Conservation (phyloP, 2,329 filamentous ascomycete species). For the Mollisiaceae sp. region DNA sequence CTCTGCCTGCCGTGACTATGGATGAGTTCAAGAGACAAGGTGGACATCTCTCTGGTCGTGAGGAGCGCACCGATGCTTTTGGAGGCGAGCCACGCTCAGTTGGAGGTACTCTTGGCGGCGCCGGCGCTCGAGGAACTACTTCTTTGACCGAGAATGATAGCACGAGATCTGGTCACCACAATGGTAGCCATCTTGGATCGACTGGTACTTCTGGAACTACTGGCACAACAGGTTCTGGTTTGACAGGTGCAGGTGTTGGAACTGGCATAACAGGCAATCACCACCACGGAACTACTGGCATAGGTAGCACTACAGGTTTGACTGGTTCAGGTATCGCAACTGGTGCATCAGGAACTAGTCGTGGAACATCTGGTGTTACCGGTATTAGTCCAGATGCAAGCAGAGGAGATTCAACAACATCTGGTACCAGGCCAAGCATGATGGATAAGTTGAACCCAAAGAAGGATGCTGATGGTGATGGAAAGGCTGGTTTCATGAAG, state of each 20-base stretch:
- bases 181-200: constrained; percentile 13
- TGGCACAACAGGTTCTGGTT: constrained; percentile 13
- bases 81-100: constrained; percentile 63
- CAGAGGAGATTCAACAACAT: background rate
- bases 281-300: too few species aligned
- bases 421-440: constrained; percentile 51
- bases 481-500: constrained; percentile 48
- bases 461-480: constrained; percentile 58
- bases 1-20: constrained; percentile 67
- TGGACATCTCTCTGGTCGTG: constrained; percentile 57
- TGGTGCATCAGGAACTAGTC: background rate
- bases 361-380: too few species aligned
- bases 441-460: constrained; percentile 60
- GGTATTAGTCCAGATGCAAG: too few species aligned
- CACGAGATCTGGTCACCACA: constrained; percentile 18
- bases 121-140: constrained; percentile 37
- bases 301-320: too few species aligned
- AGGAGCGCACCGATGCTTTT: constrained; percentile 63
- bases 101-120: constrained; percentile 38
- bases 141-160: constrained; percentile 37
- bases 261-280: constrained; percentile 22
- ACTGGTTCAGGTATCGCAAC: too few species aligned
- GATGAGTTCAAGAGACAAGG: constrained; percentile 64
- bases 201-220: constrained; percentile 16
- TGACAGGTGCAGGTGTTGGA: constrained; percentile 15